Base-by-base conservation (phyloP, 2,329 filamentous ascomycete species). In the Fusarium keratoplasticum region DNA sequence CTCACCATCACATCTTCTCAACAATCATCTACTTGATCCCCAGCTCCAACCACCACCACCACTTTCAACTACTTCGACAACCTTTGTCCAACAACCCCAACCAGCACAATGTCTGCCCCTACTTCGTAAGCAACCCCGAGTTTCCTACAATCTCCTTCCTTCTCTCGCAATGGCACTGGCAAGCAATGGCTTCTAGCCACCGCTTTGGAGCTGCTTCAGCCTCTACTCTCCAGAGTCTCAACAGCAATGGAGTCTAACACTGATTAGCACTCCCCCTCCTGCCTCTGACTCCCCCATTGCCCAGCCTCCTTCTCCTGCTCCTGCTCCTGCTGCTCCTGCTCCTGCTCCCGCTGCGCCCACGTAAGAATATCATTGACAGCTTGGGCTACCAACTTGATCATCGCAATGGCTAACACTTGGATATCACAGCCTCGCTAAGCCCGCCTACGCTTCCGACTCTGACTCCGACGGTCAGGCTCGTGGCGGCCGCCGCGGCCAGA, bases 381-480 rank as follows among this genome's bases (percentile, higher is more conserved):
- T 52, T 33, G 50, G 25, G 40, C 47, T 52, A 31, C 47, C 47
- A 33, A n/a, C 38, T 58, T 25, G n/a, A 25, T 40, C 33, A 59
- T 7, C 14, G 6, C 29, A 58, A 60, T 59, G 14, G 59, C 76
- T 78, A 65, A 77, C 59, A 42, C 40, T 16, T 36, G 13, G 22
- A 60, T 35, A 57, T 42, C 33, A 54, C 65, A 78, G 74, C 55
- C 71, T 80, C 59, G 74, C 78, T 58, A 81, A 80, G 78, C 72
- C 75, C 66, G 76, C 77, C 70, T 80, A 80, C 73, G 76, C 76
- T 61, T 76, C 73, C 66, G 79, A 80, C 70, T 80, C 77, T 44
- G 78, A 80, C 67, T 80, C 78, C 7, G 78, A 80, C 31, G 78
- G 78, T 40, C 78, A 80, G 73, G 78, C 78, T 70, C 78, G 77